Evolutionary conservation across 352 stramenopile genomes (phyloP), one percentile per base, ranked within the genome.

Genomic region (Blastocystis sp.): DNA sequence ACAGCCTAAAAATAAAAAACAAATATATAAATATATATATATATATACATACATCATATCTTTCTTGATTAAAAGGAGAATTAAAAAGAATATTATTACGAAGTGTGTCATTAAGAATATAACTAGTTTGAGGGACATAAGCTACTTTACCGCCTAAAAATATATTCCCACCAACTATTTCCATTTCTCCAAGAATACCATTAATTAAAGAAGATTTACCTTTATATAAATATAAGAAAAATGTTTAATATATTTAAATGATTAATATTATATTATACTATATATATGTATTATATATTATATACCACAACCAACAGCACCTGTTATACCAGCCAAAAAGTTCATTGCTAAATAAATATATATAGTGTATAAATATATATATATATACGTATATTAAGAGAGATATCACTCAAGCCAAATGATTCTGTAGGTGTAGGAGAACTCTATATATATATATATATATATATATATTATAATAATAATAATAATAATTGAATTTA

Each of bases 21-120:
- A 7, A 13, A n/a, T 39, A n/a, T 39, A n/a, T n/a, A 39, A n/a
- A n/a, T 39, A 23, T 64, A 32, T 13, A 55, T 55, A 2, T 44
- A 44, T 23, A 44, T 58, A 39, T 65, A 65, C 9, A 65, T 55
- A 30, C 36, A 34, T 73, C 52, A 66, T 88, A 88, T 58, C 78
- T 78, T 23, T 73, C 69, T 6, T 64, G 65, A 19, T 86, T 64
- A 30, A 75, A 85, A 2, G 70, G 70, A 10, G 77, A 52, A 0
- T 83, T 83, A 70, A 95, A 96, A 28, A 88, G 75, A 56, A 97
- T 91, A 70, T 97, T 97, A 34, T 93, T 80, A 16, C 78, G 75
- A 11, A 97, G 66, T 0, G 77, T 91, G 27, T 78, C 81, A 70
- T 95, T 95, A 58, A 94, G 77, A 43, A 98, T 94, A 64, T 91